These are phyloP conservation scores for Leccinum subgranulosum DNA, from an alignment of 768 basidiomycete species.

Conservation along the genomic window DNA sequence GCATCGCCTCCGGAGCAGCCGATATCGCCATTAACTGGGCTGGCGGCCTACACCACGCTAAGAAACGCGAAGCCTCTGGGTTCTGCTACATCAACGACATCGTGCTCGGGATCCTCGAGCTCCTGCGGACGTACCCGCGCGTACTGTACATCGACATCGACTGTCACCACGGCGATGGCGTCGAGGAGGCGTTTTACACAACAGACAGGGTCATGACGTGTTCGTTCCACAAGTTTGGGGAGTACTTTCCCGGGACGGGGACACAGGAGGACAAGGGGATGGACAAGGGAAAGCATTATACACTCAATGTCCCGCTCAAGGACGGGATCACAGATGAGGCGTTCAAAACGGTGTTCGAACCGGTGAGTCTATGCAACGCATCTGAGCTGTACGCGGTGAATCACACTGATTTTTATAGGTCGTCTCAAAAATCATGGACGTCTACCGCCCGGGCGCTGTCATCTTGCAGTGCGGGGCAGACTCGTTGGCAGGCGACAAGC, in stretches of 20 bases:
- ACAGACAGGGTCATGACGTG: slow-evolving; percentile 97
- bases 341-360: slow-evolving; percentile 87
- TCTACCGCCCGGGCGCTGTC: slow-evolving; percentile 83
- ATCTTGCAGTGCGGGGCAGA: slow-evolving; percentile 96
- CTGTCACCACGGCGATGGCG: slow-evolving; percentile 97
- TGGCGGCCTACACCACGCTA: slow-evolving; percentile 98
- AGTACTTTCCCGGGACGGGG: slow-evolving; percentile 72
- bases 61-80: slow-evolving; percentile 95
- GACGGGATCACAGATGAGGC: slow-evolving; percentile 93
- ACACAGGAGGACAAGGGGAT: slow-evolving; percentile 84
- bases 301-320: slow-evolving; percentile 89
- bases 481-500: slow-evolving; percentile 90
- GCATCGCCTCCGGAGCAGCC: slow-evolving; percentile 73
- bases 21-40: slow-evolving; percentile 96
- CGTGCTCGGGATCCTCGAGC: slow-evolving; percentile 89
- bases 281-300: slow-evolving; percentile 81
- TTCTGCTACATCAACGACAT: slow-evolving; percentile 99
- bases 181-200: slow-evolving; percentile 98
- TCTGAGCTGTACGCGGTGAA: not conserved
- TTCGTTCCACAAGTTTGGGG: slow-evolving; percentile 96
- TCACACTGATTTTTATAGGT: slow-evolving; percentile 48
- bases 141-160: slow-evolving; percentile 98
- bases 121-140: slow-evolving; percentile 76
- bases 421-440: slow-evolving; percentile 79
- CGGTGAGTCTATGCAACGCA: slow-evolving; percentile 48